Percentiles rank a stretch among this genome's conserved stretches.
phyloP scores from a whole-genome alignment of 2,329 filamentous ascomycete genomes.

The Talaromyces funiculosus region DNA sequence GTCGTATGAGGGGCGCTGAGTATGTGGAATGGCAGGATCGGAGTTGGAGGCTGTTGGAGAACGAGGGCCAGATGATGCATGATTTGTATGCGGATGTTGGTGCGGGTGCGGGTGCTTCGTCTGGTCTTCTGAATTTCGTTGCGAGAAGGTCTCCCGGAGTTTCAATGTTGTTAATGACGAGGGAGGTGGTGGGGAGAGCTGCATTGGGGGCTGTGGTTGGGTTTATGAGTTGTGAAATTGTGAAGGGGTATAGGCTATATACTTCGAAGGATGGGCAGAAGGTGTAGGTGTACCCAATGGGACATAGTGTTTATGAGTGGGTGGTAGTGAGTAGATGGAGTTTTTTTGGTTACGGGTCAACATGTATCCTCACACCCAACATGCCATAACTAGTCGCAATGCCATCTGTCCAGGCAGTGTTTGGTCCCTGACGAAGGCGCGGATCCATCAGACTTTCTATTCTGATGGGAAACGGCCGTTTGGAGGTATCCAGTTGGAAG shows the following conservation, averaged over 20 bases:
- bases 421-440: not conserved
- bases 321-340: no score
- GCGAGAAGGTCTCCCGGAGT: not conserved
- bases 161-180: not conserved
- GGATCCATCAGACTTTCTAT: constrained; percentile 7
- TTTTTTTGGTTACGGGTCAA: no score
- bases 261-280: not conserved
- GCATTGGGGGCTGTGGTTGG: not conserved
- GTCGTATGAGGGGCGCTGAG: constrained; percentile 51
- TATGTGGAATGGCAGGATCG: constrained; percentile 61
- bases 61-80: constrained; percentile 45
- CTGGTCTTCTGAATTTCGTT: not conserved
- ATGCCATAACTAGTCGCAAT: constrained; percentile 17
- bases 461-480: not conserved
- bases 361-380: constrained; percentile 9
- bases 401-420: constrained; percentile 14
- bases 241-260: not conserved
- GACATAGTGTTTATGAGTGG: not conserved
- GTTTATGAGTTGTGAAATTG: not conserved
- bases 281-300: not conserved
- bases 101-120: not conserved
- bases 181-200: not conserved
- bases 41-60: constrained; percentile 57
- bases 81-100: not conserved
- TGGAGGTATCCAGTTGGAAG: not conserved